These are phyloP conservation scores for Nothophoma quercina DNA, from an alignment of 2,329 filamentous ascomycete genomes.

Conservation along the genomic window DNA sequence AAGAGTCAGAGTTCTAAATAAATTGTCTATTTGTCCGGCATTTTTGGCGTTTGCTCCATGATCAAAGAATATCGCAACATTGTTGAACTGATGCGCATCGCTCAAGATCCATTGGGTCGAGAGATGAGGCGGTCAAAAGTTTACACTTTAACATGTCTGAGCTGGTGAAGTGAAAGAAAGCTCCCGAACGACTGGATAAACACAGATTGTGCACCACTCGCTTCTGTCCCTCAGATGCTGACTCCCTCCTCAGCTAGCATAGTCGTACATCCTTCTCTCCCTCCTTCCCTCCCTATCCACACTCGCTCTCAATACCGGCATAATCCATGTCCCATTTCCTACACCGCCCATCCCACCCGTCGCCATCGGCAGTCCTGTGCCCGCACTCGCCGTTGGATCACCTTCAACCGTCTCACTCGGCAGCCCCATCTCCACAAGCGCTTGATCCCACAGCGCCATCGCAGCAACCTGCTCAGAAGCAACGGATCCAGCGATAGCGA, in stretches of 20 bases:
- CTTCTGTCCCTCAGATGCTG: too few relatives aligned
- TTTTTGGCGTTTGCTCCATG: too few relatives aligned
- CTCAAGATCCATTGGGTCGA: too few relatives aligned
- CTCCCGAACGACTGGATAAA: too few relatives aligned
- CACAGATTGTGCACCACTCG: too few relatives aligned
- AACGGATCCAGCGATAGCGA: constrained; percentile 2
- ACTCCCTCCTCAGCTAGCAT: constrained; percentile 6
- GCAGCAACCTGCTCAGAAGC: constrained; percentile 4
- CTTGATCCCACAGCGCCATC: constrained; percentile 15
- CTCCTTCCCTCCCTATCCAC: not conserved
- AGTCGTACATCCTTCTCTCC: constrained; percentile 17
- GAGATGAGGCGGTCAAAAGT: too few relatives aligned
- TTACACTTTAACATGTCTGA: too few relatives aligned
- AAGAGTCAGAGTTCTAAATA: too few relatives aligned
- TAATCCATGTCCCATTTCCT: constrained; percentile 14
- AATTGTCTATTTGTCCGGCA: too few relatives aligned
- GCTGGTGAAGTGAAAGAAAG: too few relatives aligned
- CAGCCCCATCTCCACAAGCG: constrained; percentile 5
- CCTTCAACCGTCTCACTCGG: constrained; percentile 4
- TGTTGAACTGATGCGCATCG: too few relatives aligned
- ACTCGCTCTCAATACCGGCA: constrained; percentile 3
- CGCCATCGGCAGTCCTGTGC: constrained; percentile 11
- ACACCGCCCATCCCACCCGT: constrained; percentile 8
- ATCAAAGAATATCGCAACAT: too few relatives aligned
- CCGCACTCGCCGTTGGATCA: constrained; percentile 13